Base-by-base conservation (phyloP, 768 basidiomycete genomes). In the Lactifluus echinatus region DNA sequence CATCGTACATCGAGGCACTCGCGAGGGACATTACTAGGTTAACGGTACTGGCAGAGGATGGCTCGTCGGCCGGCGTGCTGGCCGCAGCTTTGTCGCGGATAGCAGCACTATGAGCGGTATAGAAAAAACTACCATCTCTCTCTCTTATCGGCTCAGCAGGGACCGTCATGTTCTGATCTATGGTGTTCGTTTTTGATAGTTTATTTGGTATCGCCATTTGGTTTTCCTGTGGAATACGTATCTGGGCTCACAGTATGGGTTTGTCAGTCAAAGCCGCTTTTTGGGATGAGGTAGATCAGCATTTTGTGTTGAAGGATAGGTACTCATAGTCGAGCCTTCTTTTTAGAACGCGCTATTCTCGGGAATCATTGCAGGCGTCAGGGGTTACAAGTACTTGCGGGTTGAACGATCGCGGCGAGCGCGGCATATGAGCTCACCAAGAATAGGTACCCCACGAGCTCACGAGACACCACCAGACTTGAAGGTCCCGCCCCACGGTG, bases 1-100 rank as follows among this genome's bases (percentile, higher is more conserved):
- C 64, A 5, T 67, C 66, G 42, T 70, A 68, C 40, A 70, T 76
- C 26, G 67, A 70, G 34, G 67, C 59, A 33, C 37, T 72, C 28
- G 49, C 63, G 15, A 47, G 58, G 21, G 67, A 72, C 54, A 43
- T 68, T 15, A 48, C 58, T 4, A 36, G 28, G 8, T 45, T 59
- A n/a, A 33, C 58, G 10, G 58, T 59, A 4, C 48, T 59, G 5
- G 58, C 58, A 10, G 58, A 59, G 43, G 58, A 59, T 19, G 58
- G 58, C 2, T 59, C 58, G 3, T 59, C 58, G 2, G 58, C 58
- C 0, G 48, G 58, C 6, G 58, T 59, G 42, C 53, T 59, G 23
- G 40, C 58, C 14, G 58, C 58, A 2, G 58, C 58, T 1, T 29
- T 59, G 4, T 29, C 58, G 8, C 54, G 58, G 37, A 37, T 39